Conservation (phyloP, 2,329 filamentous ascomycete genomes). For the Penicillium capsulatum region DNA sequence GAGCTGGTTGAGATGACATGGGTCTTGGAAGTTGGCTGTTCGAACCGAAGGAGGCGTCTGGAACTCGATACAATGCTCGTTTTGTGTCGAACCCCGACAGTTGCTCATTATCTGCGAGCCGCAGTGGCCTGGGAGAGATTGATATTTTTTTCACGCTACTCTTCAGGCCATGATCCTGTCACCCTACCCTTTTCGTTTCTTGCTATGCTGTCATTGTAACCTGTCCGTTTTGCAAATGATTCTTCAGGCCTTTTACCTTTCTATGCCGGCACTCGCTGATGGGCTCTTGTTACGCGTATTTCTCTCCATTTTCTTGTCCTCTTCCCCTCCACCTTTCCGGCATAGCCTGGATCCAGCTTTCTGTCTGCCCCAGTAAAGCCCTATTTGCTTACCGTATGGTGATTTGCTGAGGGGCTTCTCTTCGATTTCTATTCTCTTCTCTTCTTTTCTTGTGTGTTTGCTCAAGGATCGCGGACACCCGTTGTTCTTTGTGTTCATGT, state of each 20-base stretch:
- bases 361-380: conserved; percentile 15
- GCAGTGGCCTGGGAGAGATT: conserved; percentile 1
- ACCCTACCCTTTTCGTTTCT: conserved; percentile 7
- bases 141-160: neutral
- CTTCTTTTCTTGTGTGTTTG: too few relatives aligned
- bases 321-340: conserved; percentile 17
- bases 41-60: neutral
- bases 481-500: too few relatives aligned
- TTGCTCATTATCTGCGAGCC: conserved; percentile 2
- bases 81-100: conserved; percentile 7
- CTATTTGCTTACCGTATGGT: conserved; percentile 2
- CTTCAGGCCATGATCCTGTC: conserved; percentile 1
- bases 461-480: too few relatives aligned
- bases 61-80: conserved; percentile 6
- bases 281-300: neutral
- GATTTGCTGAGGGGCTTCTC: conserved; percentile 4
- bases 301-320: conserved; percentile 2
- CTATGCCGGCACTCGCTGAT: too few relatives aligned
- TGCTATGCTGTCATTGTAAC: conserved; percentile 13
- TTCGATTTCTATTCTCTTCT: too few relatives aligned
- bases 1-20: neutral
- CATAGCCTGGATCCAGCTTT: conserved; percentile 31
- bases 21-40: neutral
- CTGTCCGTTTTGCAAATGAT: conserved; percentile 11
- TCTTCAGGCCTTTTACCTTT: conserved; percentile 3